phyloP scores from a whole-genome alignment of 1,284 basidiomycete species.

The Baeospora myosura region DNA sequence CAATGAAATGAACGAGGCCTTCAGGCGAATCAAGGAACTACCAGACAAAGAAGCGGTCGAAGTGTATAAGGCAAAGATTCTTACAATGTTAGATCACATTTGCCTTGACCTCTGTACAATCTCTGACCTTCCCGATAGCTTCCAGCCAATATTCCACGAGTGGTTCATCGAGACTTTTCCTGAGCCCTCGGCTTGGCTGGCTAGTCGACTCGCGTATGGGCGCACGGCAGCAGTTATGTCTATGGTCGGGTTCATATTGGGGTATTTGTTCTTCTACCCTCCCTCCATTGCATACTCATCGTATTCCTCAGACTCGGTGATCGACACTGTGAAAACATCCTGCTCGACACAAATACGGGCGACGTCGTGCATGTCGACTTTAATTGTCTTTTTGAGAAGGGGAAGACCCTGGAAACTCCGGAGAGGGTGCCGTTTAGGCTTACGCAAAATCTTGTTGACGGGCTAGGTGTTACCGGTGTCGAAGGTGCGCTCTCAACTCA shows the following conservation, averaged over 20 bases:
- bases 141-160: constrained; percentile 87
- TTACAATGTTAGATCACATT: constrained; percentile 43
- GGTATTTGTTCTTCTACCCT: constrained; percentile 47
- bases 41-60: constrained; percentile 46
- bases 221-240: constrained; percentile 96
- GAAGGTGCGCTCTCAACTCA: constrained; percentile 71
- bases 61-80: constrained; percentile 30
- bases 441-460: constrained; percentile 92
- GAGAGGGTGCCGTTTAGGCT: constrained; percentile 95
- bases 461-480: constrained; percentile 87
- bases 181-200: constrained; percentile 92
- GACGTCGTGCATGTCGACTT: constrained; percentile 97
- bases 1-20: constrained; percentile 48
- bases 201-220: constrained; percentile 79
- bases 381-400: constrained; percentile 98
- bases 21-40: constrained; percentile 50
- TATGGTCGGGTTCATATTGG: constrained; percentile 97
- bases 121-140: constrained; percentile 44
- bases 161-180: constrained; percentile 98
- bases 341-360: constrained; percentile 85
- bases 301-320: constrained; percentile 77
- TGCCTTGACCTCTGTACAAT: neutral
- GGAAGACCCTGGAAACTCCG: constrained; percentile 82
- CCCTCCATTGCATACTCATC: neutral
- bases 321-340: constrained; percentile 94